Conservation (phyloP, 768 basidiomycete genomes). For the Saitozyma sp. region DNA sequence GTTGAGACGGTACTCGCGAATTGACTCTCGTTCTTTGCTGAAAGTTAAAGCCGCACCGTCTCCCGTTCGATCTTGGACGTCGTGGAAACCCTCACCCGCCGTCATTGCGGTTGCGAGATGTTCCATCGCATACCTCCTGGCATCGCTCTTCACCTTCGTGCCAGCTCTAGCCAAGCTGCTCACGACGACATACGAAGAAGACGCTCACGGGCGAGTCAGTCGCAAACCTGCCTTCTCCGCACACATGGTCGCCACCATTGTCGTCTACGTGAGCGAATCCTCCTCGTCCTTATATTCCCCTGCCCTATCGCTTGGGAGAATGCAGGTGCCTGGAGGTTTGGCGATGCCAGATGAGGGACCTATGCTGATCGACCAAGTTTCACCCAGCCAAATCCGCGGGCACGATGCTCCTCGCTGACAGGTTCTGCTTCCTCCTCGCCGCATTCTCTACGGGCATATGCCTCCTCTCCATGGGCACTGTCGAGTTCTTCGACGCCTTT, state of each 20-base stretch:
- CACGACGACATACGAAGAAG: slow-evolving; percentile 59
- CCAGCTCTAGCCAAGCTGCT: slow-evolving; percentile 64
- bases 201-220: slow-evolving; percentile 43
- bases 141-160: slow-evolving; percentile 87
- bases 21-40: too few relatives aligned
- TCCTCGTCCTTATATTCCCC: background rate
- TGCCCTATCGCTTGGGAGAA: too few relatives aligned
- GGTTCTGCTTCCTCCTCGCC: slow-evolving; percentile 64
- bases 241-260: slow-evolving; percentile 81
- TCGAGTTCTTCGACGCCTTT: slow-evolving; percentile 69
- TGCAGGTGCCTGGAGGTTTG: too few relatives aligned
- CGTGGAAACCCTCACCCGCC: slow-evolving; percentile 32
- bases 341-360: too few relatives aligned
- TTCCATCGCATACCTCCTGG: slow-evolving; percentile 83
- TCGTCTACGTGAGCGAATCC: slow-evolving; percentile 63
- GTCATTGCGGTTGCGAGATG: slow-evolving; percentile 70
- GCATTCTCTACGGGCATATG: slow-evolving; percentile 72
- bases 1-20: too few relatives aligned
- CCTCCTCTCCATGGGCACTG: slow-evolving; percentile 71
- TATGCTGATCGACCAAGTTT: slow-evolving; percentile 60
- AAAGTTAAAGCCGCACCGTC: too few relatives aligned
- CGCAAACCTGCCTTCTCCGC: slow-evolving; percentile 69
- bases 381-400: slow-evolving; percentile 93
- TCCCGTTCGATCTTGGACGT: background rate
- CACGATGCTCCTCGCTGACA: slow-evolving; percentile 86